These are phyloP conservation scores for Raddia guianensis DNA, from an alignment of 176 grass and related monocot genomes.

Conservation along the genomic window DNA sequence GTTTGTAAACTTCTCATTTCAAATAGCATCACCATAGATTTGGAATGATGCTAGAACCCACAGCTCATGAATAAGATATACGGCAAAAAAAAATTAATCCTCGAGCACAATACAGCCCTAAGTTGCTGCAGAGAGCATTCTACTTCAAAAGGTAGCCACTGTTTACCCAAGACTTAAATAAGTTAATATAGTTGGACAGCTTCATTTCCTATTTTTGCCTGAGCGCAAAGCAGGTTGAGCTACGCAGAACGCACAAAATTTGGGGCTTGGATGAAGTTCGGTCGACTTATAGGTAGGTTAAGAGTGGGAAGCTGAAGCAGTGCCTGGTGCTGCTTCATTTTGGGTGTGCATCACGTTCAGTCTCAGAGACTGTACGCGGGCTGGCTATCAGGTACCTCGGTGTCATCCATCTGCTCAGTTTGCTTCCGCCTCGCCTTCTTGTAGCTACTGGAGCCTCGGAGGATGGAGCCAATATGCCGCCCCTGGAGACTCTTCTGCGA, in stretches of 20 bases:
- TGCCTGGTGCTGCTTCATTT: conserved; percentile 1
- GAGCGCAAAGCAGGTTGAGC: neutral
- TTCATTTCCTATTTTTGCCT: neutral
- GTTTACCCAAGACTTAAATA: neutral
- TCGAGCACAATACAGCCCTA: neutral
- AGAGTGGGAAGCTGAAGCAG: neutral
- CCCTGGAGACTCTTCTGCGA: conserved; percentile 48
- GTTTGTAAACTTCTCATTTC: neutral
- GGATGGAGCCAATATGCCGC: conserved; percentile 53
- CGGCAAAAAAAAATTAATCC: too few species aligned
- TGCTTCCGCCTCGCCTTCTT: conserved; percentile 69
- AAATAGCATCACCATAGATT: neutral
- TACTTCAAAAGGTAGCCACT: neutral
- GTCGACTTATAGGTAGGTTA: neutral
- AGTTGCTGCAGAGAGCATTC: neutral
- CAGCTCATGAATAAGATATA: neutral
- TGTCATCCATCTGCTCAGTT: conserved; percentile 53
- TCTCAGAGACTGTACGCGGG: conserved; percentile 40
- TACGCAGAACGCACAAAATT: neutral
- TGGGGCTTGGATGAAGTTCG: neutral
- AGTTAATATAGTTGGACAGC: neutral
- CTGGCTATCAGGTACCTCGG: conserved; percentile 61
- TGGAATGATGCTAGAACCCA: neutral
- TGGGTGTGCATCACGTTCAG: conserved; percentile 23
- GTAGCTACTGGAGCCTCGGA: conserved; percentile 75